These are phyloP conservation scores for Cynara cardunculus DNA, from an alignment of 129 eudicot species.

Conservation along the genomic window DNA sequence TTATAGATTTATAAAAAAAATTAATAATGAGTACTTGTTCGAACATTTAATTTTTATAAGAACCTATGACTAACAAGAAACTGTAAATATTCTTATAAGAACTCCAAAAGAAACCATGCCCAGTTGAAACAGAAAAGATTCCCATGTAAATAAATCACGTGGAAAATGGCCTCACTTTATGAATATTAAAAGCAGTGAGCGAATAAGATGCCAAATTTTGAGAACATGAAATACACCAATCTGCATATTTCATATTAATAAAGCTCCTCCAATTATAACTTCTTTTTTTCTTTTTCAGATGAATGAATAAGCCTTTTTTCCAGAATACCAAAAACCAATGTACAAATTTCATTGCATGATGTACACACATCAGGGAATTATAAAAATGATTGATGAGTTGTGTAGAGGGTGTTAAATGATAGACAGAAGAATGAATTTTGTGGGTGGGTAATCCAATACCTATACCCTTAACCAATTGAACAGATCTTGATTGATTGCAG, in stretches of 20 bases:
- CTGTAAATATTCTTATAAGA: too few relatives aligned
- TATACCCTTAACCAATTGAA: not conserved
- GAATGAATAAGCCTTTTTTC: not conserved
- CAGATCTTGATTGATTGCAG: not conserved
- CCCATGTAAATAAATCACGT: not conserved
- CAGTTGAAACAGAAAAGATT: too few relatives aligned
- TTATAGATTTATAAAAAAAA: too few relatives aligned
- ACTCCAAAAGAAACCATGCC: too few relatives aligned
- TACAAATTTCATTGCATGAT: conserved; percentile 16
- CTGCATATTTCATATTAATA: not conserved
- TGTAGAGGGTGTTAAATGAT: conserved; percentile 13
- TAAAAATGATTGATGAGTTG: conserved; percentile 15
- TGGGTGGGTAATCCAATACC: conserved; percentile 5
- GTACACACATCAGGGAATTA: conserved; percentile 6
- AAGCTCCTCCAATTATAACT: not conserved
- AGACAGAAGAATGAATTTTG: conserved; percentile 16
- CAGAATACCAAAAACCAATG: conserved; percentile 7
- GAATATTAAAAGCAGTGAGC: not conserved
- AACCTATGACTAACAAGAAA: too few relatives aligned
- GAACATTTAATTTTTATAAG: too few relatives aligned
- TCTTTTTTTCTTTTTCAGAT: not conserved
- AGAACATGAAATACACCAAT: not conserved
- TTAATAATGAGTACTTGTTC: too few relatives aligned
- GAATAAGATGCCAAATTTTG: not conserved
- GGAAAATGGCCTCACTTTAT: not conserved